Conservation (phyloP, 441 rosid species). For the Capsella rubella region DNA sequence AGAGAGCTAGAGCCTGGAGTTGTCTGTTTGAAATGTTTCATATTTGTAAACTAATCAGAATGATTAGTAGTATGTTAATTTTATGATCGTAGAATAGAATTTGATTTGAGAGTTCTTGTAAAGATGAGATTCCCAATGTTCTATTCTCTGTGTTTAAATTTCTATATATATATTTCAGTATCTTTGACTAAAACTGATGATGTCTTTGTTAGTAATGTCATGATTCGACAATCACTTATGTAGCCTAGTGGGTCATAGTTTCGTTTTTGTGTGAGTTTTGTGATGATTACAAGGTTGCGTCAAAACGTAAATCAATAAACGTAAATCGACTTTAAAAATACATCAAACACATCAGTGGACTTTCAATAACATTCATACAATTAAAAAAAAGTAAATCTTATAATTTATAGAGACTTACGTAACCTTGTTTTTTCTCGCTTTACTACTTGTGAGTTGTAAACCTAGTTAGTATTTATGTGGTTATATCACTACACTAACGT, state of each 20-base stretch:
- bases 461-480: neutral
- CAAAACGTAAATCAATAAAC: neutral
- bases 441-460: neutral
- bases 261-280: neutral
- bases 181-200: conserved; percentile 17
- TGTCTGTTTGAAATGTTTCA: conserved; percentile 13
- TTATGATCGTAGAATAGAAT: conserved; percentile 16
- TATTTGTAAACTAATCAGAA: conserved; percentile 29
- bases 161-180: neutral
- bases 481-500: neutral
- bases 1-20: neutral
- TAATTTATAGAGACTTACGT: too few species aligned
- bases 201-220: conserved; percentile 16
- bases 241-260: neutral
- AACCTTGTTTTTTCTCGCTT: neutral
- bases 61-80: conserved; percentile 28
- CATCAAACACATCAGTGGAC: neutral
- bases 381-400: too few species aligned
- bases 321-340: too few species aligned
- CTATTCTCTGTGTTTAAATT: conserved; percentile 18
- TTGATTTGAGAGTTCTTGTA: conserved; percentile 39
- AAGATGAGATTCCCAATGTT: conserved; percentile 30
- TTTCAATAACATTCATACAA: too few species aligned
- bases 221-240: neutral
- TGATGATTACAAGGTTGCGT: neutral